Percentiles rank a stretch among this genome's conserved stretches.
Evolutionary conservation across 176 grass and related monocot genomes (phyloP).

Genomic region (Eragrostis curvula): DNA sequence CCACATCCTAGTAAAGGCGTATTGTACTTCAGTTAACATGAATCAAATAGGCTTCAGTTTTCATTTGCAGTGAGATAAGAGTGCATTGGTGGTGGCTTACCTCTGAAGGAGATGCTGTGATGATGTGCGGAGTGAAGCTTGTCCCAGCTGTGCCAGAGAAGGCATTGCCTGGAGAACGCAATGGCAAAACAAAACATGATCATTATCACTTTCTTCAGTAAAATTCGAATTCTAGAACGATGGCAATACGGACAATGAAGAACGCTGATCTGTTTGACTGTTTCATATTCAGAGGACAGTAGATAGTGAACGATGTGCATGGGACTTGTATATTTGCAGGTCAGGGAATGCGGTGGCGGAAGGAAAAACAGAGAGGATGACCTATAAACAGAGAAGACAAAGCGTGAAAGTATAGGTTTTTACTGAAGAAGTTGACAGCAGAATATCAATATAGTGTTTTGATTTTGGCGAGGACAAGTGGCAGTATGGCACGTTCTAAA

Average conservation of each 20-base stretch:
- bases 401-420: background rate
- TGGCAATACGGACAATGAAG: background rate
- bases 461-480: background rate
- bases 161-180: conserved; percentile 51
- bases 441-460: background rate
- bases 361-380: background rate
- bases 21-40: no score
- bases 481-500: background rate
- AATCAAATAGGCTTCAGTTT: no score
- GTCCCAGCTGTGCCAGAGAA: conserved; percentile 83
- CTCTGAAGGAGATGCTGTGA: conserved; percentile 66
- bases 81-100: conserved; percentile 23
- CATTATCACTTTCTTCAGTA: background rate
- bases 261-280: background rate
- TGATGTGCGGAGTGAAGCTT: conserved; percentile 88
- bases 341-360: background rate
- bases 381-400: background rate
- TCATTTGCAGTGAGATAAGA: no score
- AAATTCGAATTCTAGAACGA: background rate
- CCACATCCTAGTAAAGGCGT: conserved; percentile 53
- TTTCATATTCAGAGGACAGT: background rate
- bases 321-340: background rate
- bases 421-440: background rate
- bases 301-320: background rate
- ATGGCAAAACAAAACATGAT: background rate